phyloP scores from a whole-genome alignment of 257 asterid genomes.

The Scutellaria galericulata region DNA sequence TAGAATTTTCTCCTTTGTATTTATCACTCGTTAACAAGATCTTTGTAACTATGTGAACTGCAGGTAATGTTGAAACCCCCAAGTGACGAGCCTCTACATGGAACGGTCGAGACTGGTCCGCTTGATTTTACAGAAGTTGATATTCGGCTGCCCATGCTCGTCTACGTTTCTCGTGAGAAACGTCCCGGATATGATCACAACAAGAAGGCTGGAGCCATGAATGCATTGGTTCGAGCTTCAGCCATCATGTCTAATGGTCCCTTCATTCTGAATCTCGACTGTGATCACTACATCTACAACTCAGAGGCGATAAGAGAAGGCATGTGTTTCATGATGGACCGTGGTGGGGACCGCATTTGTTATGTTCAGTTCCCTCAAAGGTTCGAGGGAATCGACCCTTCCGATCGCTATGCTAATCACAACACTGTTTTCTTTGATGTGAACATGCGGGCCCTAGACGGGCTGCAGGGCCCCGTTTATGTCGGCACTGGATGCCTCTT shows the following conservation, averaged over 20 bases:
- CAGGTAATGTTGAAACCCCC: slow-evolving; percentile 97
- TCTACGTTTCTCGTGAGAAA: slow-evolving; percentile 86
- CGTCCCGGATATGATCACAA: slow-evolving; percentile 94
- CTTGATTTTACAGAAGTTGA: slow-evolving; percentile 71
- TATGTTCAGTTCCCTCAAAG: slow-evolving; percentile 84
- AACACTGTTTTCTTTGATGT: slow-evolving; percentile 89
- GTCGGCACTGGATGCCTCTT: slow-evolving; percentile 92
- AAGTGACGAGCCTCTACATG: slow-evolving; percentile 72
- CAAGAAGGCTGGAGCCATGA: slow-evolving; percentile 96
- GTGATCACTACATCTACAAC: slow-evolving; percentile 91
- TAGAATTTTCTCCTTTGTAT: background rate
- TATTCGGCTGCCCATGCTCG: slow-evolving; percentile 87
- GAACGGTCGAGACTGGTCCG: slow-evolving; percentile 56
- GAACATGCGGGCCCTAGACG: slow-evolving; percentile 89
- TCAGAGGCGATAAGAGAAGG: slow-evolving; percentile 83
- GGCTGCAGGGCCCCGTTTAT: slow-evolving; percentile 85
- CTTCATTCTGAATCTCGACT: slow-evolving; percentile 83
- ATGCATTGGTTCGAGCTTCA: slow-evolving; percentile 85
- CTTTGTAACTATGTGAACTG: slow-evolving; percentile 33
- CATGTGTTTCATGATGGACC: slow-evolving; percentile 90
- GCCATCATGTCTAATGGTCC: slow-evolving; percentile 97
- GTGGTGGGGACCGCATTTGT: slow-evolving; percentile 84
- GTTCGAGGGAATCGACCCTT: slow-evolving; percentile 89
- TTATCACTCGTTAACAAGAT: background rate
- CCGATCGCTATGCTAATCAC: slow-evolving; percentile 86